phyloP scores from a whole-genome alignment of 768 basidiomycete genomes.

The Erythrobasidium yunnanense region DNA sequence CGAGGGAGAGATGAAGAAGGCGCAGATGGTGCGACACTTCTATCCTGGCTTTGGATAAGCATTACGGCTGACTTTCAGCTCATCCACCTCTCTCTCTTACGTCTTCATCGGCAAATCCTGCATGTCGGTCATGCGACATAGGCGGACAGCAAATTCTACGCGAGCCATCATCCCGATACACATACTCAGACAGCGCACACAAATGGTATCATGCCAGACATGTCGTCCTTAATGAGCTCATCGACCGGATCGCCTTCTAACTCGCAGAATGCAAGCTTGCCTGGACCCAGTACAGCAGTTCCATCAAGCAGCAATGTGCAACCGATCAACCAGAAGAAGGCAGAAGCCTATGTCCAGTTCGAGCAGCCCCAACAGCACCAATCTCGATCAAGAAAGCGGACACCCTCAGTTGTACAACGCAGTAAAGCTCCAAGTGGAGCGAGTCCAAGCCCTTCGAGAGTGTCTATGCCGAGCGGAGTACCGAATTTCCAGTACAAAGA shows the following conservation, averaged over 20 bases:
- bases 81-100: not conserved
- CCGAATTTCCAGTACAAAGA: slow-evolving; percentile 18
- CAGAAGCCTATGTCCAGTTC: too few relatives aligned
- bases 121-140: not conserved
- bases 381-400: too few relatives aligned
- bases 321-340: not conserved
- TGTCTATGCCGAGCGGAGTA: slow-evolving; percentile 2
- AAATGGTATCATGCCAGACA: slow-evolving; percentile 6
- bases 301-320: not conserved
- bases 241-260: not conserved
- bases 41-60: too few relatives aligned
- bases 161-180: slow-evolving; percentile 11
- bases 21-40: slow-evolving; percentile 17
- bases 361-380: too few relatives aligned
- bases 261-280: too few relatives aligned
- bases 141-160: slow-evolving; percentile 26
- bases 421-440: too few relatives aligned
- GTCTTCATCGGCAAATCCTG: not conserved
- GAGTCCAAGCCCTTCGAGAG: slow-evolving; percentile 16
- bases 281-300: not conserved
- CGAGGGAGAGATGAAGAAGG: slow-evolving; percentile 13
- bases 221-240: not conserved
- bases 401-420: too few relatives aligned
- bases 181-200: not conserved
- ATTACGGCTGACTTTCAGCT: too few relatives aligned